Base-by-base conservation (phyloP, 345 rosid species). In the Odontarrhena argentea region DNA sequence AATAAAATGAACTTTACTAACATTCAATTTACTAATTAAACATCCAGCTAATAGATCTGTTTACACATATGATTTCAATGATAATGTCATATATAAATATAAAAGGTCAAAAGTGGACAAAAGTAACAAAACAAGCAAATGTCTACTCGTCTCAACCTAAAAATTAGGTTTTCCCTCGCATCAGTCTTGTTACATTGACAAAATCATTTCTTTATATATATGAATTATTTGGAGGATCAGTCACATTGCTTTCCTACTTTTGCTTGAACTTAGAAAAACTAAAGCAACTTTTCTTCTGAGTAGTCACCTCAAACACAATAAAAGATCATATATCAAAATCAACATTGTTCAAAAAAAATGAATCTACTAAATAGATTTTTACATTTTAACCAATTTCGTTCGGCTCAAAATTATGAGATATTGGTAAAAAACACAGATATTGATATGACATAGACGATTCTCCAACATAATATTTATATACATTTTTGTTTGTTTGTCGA, bases 191-290 rank as follows among this genome's bases (percentile, higher is more conserved):
- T 35, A 63, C 38, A 55, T 63, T 63, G 57, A 55, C 56, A 40
- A 71, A 24, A 32, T 32, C 6, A 32, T 32, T 32, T 46, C 44
- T 15, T 52, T 28, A 34, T 28, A 34, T 28, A 34, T 55, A 24
- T 36, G 14, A 25, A 32, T 32, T 63, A 9, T 26, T 24, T 46
- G 14, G 51, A 35, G 34, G 4, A 6, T 1, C 3, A 72, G 70
- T 41, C 67, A 65, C 71, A 58, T 65, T 65, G 67, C 76, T 73
- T 51, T 65, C 61, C 38, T 52, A 67, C 67, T 60, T 66, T 66
- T 73, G 51, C 43, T 66, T 66, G 22, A 66, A 66, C 67, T 58
- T 66, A 13, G 41, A 65, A 32, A 63, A 64, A 35, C 14, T 22
- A 50, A 59, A 52, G 35, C 62, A 48, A 59, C 56, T 28, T 53